Percentiles rank a stretch among this genome's conserved stretches.
These are phyloP conservation scores for Kernera saxatilis DNA, from an alignment of 345 rosid genomes.

Conservation along the genomic window DNA sequence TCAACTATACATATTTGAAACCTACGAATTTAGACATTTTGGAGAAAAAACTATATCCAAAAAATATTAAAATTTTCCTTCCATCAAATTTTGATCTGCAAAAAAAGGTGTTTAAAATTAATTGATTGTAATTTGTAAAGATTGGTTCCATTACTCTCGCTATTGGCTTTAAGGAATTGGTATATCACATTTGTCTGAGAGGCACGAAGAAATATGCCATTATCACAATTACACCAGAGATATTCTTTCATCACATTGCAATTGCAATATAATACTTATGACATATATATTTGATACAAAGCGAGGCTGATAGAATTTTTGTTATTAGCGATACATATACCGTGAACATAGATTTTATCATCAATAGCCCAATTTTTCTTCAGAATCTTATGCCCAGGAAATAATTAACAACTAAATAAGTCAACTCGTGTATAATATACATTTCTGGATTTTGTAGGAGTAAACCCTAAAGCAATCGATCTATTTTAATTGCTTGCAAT, in stretches of 20 bases:
- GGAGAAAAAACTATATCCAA: not conserved
- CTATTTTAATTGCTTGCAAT: not conserved
- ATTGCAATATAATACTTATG: too few relatives aligned
- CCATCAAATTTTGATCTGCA: not conserved
- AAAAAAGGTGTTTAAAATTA: not conserved
- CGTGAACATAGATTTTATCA: not conserved
- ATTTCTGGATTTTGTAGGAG: not conserved
- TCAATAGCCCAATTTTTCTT: not conserved
- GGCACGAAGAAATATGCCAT: not conserved
- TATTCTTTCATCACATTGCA: not conserved
- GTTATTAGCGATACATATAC: not conserved
- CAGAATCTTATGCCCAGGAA: not conserved
- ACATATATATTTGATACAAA: too few relatives aligned
- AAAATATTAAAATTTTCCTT: not conserved
- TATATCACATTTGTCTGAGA: not conserved
- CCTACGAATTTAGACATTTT: not conserved
- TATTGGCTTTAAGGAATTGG: too few relatives aligned
- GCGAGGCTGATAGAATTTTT: not conserved
- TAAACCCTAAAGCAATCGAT: constrained; percentile 11
- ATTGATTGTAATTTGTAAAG: not conserved
- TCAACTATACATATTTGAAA: not conserved
- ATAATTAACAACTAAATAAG: not conserved
- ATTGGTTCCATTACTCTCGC: not conserved
- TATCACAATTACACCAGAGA: not conserved
- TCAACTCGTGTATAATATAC: not conserved